Percentiles rank a stretch among this genome's conserved stretches.
Evolutionary conservation across 2,329 filamentous ascomycete genomes (phyloP).

Genomic region (Arthroderma uncinatum): DNA sequence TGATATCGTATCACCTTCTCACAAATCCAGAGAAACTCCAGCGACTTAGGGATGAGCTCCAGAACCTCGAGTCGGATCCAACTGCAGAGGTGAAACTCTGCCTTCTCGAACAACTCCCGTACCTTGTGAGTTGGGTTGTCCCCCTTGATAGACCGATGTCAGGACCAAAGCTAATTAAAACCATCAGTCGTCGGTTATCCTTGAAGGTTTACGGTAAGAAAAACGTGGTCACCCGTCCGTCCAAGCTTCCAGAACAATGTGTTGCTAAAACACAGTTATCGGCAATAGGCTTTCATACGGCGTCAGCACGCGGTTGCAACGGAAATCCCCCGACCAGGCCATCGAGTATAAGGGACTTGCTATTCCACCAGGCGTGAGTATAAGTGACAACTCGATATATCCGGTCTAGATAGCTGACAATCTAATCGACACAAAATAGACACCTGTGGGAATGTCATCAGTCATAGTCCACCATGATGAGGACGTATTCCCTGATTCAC

Average conservation of each 20-base stretch:
- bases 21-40: slow-evolving; percentile 8
- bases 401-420: slow-evolving; percentile 1
- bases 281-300: slow-evolving; percentile 12
- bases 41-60: slow-evolving; percentile 9
- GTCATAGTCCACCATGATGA: slow-evolving; percentile 18
- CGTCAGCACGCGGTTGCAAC: slow-evolving; percentile 14
- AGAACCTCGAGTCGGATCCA: background rate
- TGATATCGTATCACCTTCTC: slow-evolving; percentile 12
- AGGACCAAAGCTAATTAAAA: background rate
- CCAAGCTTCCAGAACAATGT: background rate
- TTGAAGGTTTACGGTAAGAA: slow-evolving; percentile 15
- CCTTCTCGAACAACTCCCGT: slow-evolving; percentile 12
- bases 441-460: slow-evolving; percentile 18
- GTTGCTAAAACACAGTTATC: background rate
- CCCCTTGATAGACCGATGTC: background rate
- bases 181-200: slow-evolving; percentile 14
- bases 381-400: background rate
- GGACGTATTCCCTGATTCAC: slow-evolving; percentile 18
- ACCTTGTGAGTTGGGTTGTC: slow-evolving; percentile 10
- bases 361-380: slow-evolving; percentile 17
- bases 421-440: slow-evolving; percentile 5
- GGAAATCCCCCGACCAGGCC: slow-evolving; percentile 12
- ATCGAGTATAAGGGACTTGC: slow-evolving; percentile 14
- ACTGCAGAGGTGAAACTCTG: slow-evolving; percentile 2
- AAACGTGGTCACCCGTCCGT: background rate